These are phyloP conservation scores for Tolypocladium endophyticum DNA, from an alignment of 2,329 filamentous ascomycete genomes.

Conservation along the genomic window DNA sequence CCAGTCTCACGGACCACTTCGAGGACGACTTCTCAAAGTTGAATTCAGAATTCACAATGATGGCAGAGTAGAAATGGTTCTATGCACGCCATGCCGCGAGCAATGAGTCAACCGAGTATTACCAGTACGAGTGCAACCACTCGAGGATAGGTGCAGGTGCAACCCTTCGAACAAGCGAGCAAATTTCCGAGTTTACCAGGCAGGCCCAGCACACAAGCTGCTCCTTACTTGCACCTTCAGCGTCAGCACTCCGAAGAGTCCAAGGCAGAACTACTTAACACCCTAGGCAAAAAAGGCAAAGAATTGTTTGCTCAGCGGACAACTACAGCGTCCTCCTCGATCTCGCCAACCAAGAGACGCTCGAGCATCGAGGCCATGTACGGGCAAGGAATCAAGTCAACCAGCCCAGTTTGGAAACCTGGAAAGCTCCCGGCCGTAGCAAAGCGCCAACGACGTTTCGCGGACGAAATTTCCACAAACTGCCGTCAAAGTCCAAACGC, in stretches of 20 bases:
- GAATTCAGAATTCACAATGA: neutral
- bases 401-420: neutral
- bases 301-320: neutral
- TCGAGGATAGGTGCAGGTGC: neutral
- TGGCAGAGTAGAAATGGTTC: neutral
- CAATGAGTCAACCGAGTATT: neutral
- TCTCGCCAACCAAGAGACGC: neutral
- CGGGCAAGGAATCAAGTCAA: too few species aligned
- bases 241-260: too few species aligned
- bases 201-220: neutral
- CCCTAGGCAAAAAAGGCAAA: neutral
- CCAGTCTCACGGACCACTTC: neutral
- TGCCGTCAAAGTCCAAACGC: neutral
- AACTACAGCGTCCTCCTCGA: neutral
- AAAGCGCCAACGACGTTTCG: neutral
- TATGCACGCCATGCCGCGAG: neutral
- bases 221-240: neutral
- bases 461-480: too few species aligned
- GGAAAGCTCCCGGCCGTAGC: neutral
- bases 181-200: neutral
- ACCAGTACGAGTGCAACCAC: neutral
- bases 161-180: neutral
- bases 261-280: neutral
- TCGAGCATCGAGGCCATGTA: neutral
- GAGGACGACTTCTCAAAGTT: neutral